Evolutionary conservation across 306 rosid species (phyloP), one percentile per base, ranked within the genome.

Genomic region (Rubus parviflorus): DNA sequence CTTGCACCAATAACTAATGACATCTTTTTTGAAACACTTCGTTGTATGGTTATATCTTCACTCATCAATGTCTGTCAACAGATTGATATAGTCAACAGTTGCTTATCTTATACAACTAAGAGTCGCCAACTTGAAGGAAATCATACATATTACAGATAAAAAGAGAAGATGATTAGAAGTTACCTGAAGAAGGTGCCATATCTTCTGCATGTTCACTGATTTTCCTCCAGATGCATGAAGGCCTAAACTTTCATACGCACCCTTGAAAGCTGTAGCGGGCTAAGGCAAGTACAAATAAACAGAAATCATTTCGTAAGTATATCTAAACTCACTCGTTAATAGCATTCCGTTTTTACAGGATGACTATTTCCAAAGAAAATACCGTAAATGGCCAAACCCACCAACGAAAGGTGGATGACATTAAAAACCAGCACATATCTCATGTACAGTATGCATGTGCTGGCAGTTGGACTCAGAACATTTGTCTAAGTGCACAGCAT

Each of bases 141-240:
- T 22, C 22, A 45, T 35, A 73, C 54, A 68, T 19, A 23, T 49
- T 17, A 66, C 11, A 67, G 35, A 45, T 42, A 58, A 80, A 67
- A 23, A 9, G 25, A 73, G 73, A 35, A 53, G 77, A 82, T 37
- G 76, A 71, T 37, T 17, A 79, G 3, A 61, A 81, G 73, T 70
- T 65, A 92, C 99, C 97, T 89, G 96, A 79, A 95, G 84, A 84
- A 95, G 94, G 87, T 90, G 97, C 99, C 99, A 95, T 79, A 95
- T 92, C 89, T 95, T 95, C 83, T 85, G 91, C 92, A 95, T 88
- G 20, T 80, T 88, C 70, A 92, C 99, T 72, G 99, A 90, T 82
- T 92, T 95, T 81, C 99, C 99, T 41, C 97, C 90, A 80, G 96
- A 82, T 70, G 87, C 84, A 81, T 90, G 91, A 66, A 88, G 84